Base-by-base conservation (phyloP, 2,329 filamentous ascomycete species). In the Neofusicoccum ribis region DNA sequence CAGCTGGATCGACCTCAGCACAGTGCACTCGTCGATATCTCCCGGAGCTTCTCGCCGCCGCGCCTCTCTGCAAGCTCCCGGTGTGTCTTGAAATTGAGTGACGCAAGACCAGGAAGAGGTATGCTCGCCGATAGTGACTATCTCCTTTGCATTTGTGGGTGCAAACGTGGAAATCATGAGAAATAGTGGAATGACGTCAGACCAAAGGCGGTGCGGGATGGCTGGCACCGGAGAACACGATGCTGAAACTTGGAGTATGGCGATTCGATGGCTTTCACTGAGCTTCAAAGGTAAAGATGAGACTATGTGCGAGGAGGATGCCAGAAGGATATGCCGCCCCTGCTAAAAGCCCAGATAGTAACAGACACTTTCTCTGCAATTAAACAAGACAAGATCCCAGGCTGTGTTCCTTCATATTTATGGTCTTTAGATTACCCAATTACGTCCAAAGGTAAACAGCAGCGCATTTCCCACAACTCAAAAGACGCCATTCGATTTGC, bases 21-120 rank as follows among this genome's bases (percentile, higher is more conserved):
- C 51, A 47, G 23, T 20, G 15, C 23, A 65, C 47, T 9, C 37
- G 44, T 1, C 65, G 52, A 41, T 65, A 65, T 5, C 65, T 23
- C 62, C 65, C 65, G 65, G 34, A 36, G 31, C 46, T 56, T 47
- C 4, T 64, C 47, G 23, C 65, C 65, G 5, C 46, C 43, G 34
- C 65, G 65, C 62, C 37, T 47, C 15, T 39, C 37, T 3, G 65
- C 65, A 2, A 67, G 54, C n/a, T 67, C 46, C 9, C 51, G 23
- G 15, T 61, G 62, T 5, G 58, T 27, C 36, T 46, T 52, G 65
- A 67, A 67, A 14, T 62, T 67, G 2, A 58, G 20, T 5, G 62
- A 46, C 11, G 62, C 62, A 2, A 67, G 62, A 43, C 3, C 34
- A 14, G 23, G 17, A 1, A 14, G 11, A n/a, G 8, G 11, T 37